Percentiles rank a stretch among this genome's conserved stretches.
These are phyloP conservation scores for Posidonia australis DNA, from an alignment of 106 monocot genomes.

Conservation along the genomic window DNA sequence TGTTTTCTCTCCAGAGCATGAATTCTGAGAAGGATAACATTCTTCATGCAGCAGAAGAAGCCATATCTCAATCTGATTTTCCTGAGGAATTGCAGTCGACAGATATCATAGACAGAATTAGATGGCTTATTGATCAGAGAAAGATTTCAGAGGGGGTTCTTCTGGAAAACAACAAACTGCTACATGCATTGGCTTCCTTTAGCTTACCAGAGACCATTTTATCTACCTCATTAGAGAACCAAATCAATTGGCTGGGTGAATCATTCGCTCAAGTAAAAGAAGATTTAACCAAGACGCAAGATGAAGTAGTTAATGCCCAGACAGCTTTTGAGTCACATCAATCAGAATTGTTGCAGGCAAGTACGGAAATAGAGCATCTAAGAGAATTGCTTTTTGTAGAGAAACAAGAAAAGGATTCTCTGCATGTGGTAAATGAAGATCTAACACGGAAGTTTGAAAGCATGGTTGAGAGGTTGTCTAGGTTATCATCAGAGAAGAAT, in stretches of 20 bases:
- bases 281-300: constrained; percentile 25
- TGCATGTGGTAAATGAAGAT: constrained; percentile 32
- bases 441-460: constrained; percentile 31
- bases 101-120: constrained; percentile 39
- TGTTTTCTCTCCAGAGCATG: constrained; percentile 47
- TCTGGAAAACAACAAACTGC: constrained; percentile 23
- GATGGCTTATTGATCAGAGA: constrained; percentile 59
- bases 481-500: constrained; percentile 37
- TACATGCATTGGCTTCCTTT: constrained; percentile 31
- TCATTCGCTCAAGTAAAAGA: constrained; percentile 27
- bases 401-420: constrained; percentile 31
- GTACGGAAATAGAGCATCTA: constrained; percentile 32
- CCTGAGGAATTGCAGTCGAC: constrained; percentile 32
- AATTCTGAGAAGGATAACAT: constrained; percentile 35
- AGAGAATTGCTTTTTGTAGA: constrained; percentile 29
- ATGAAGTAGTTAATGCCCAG: constrained; percentile 22
- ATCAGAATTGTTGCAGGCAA: constrained; percentile 25
- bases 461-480: constrained; percentile 29
- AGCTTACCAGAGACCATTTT: constrained; percentile 38
- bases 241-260: constrained; percentile 40
- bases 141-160: constrained; percentile 20
- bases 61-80: constrained; percentile 21
- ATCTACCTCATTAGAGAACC: constrained; percentile 30
- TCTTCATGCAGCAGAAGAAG: constrained; percentile 47
- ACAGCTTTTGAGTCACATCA: constrained; percentile 20